A percentile compares a stretch with the other conserved stretches of the same genome.
phyloP scores from a whole-genome alignment of 1,284 basidiomycete species.

The Heterobasidion annosum region DNA sequence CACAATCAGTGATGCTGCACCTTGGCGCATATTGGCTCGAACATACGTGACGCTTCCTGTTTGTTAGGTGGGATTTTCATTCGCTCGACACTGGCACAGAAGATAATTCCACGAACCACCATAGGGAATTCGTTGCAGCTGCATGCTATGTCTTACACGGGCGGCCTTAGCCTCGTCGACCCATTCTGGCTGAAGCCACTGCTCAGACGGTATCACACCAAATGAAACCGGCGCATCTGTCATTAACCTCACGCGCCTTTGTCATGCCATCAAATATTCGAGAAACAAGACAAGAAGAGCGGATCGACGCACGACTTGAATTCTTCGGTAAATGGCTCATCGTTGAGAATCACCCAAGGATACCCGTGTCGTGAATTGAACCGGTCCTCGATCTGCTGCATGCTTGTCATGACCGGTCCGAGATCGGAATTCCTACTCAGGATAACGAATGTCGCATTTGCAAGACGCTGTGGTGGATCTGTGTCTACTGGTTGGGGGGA shows the following conservation, averaged over 20 bases:
- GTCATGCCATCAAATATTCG: constrained; percentile 5
- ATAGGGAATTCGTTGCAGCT: constrained; percentile 20
- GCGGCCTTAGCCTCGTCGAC: constrained; percentile 52
- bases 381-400: constrained; percentile 45
- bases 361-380: constrained; percentile 62
- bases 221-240: constrained; percentile 33
- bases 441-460: constrained; percentile 39
- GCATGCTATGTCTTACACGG: constrained; percentile 48
- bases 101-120: constrained; percentile 1
- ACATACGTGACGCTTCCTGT: neutral
- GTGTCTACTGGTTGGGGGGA: neutral
- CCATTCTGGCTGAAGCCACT: constrained; percentile 52
- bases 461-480: constrained; percentile 8
- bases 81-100: neutral
- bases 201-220: constrained; percentile 40
- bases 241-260: constrained; percentile 47
- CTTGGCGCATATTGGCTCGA: neutral
- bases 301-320: constrained; percentile 44
- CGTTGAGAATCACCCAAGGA: constrained; percentile 69
- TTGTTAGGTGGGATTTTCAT: neutral
- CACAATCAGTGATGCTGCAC: neutral
- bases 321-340: constrained; percentile 58
- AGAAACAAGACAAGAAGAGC: constrained; percentile 7
- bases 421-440: constrained; percentile 41
- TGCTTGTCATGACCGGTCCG: constrained; percentile 41